Conservation (phyloP, 2,329 filamentous ascomycete genomes). For the Hypomyces perniciosus region DNA sequence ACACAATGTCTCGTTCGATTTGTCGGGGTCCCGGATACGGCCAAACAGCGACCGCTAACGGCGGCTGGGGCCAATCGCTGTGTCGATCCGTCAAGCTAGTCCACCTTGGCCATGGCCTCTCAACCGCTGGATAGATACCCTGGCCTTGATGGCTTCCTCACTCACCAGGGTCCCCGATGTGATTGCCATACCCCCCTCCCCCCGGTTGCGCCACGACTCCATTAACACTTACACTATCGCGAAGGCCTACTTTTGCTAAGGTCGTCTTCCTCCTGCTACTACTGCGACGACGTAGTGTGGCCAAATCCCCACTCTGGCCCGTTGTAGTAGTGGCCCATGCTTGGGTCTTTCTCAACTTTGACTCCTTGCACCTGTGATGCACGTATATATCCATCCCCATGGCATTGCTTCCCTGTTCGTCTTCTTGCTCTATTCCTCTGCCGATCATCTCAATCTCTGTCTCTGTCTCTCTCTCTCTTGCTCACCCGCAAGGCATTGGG, state of each 20-base stretch:
- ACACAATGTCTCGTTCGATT: neutral
- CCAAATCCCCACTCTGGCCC: constrained; percentile 1
- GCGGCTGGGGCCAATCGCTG: neutral
- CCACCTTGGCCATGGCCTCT: neutral
- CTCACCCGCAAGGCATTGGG: neutral
- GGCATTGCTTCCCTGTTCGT: neutral
- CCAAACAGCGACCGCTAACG: neutral
- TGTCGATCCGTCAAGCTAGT: neutral
- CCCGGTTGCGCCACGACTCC: neutral
- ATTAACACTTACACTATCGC: neutral
- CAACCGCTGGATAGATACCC: neutral
- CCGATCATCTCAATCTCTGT: neutral
- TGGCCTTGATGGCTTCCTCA: neutral
- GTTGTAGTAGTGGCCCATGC: neutral
- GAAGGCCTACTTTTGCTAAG: constrained; percentile 2
- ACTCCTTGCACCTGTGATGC: neutral
- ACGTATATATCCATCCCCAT: constrained; percentile 1
- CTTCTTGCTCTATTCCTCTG: neutral
- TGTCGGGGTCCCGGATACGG: neutral
- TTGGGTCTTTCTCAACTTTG: neutral
- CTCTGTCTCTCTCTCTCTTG: neutral
- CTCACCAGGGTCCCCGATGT: neutral
- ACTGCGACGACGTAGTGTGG: neutral
- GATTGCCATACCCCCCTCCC: neutral
- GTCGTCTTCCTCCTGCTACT: neutral